A percentile compares a stretch with the other conserved stretches of the same genome.
These are phyloP conservation scores for Fusarium sp. DNA, from an alignment of 2,329 filamentous ascomycete genomes.

Conservation along the genomic window DNA sequence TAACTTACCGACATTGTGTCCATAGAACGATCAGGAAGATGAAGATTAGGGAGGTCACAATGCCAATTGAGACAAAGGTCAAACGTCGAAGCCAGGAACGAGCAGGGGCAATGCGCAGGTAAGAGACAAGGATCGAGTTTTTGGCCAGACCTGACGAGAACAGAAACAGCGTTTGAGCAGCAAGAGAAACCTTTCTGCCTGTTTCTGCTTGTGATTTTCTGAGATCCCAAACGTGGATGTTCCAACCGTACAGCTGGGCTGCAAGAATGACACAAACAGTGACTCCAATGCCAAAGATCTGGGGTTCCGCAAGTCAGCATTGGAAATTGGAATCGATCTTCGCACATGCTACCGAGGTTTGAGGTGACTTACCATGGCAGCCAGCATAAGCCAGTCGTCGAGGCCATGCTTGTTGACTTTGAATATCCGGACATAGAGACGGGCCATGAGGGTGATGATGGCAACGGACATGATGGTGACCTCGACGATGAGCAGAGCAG, in stretches of 20 bases:
- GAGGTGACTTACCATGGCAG: slow-evolving; percentile 48
- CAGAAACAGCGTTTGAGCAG: slow-evolving; percentile 54
- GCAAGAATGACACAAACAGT: slow-evolving; percentile 52
- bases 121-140: slow-evolving; percentile 54
- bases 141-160: slow-evolving; percentile 54
- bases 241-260: slow-evolving; percentile 52
- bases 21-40: slow-evolving; percentile 52
- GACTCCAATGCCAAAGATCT: slow-evolving; percentile 51
- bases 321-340: not conserved
- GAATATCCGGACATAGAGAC: slow-evolving; percentile 52
- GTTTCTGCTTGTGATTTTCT: slow-evolving; percentile 41
- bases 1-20: slow-evolving; percentile 52
- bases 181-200: slow-evolving; percentile 53
- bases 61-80: slow-evolving; percentile 45
- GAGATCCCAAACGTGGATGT: slow-evolving; percentile 54
- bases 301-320: slow-evolving; percentile 26
- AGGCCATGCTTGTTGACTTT: slow-evolving; percentile 50
- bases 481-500: slow-evolving; percentile 53
- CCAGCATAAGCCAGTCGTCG: slow-evolving; percentile 58
- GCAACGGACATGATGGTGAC: slow-evolving; percentile 50
- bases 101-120: slow-evolving; percentile 53
- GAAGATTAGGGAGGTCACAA: slow-evolving; percentile 46
- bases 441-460: slow-evolving; percentile 49
- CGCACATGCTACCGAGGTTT: slow-evolving; percentile 31
- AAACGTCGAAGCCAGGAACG: slow-evolving; percentile 49